phyloP scores from a whole-genome alignment of 2,329 filamentous ascomycete species.

The Metarhizium brunneum region DNA sequence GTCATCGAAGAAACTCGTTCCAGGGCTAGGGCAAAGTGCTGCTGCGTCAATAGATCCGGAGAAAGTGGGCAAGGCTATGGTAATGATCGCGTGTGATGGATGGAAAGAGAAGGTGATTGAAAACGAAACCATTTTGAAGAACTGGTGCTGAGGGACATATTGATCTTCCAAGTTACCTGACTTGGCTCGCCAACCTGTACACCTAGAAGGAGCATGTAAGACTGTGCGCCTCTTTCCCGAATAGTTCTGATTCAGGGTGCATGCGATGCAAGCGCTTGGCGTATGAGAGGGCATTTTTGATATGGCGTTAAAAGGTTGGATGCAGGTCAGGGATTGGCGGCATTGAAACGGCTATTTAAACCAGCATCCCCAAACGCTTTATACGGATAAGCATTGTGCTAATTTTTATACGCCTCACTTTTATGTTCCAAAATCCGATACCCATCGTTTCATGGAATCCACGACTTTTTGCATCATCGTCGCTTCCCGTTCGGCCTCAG shows the following conservation, averaged over 20 bases:
- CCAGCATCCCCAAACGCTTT: too few species aligned
- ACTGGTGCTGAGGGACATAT: constrained; percentile 9
- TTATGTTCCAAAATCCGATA: too few species aligned
- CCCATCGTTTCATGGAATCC: too few species aligned
- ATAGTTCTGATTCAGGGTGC: background rate
- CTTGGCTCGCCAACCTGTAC: background rate
- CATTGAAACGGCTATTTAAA: too few species aligned
- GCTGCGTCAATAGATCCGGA: constrained; percentile 23
- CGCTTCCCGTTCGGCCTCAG: too few species aligned
- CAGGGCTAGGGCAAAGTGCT: constrained; percentile 13
- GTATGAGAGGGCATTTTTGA: background rate
- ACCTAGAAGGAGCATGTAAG: background rate
- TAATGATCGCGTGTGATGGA: constrained; percentile 26
- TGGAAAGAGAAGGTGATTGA: constrained; percentile 25
- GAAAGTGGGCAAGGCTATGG: constrained; percentile 26
- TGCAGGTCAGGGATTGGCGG: too few species aligned
- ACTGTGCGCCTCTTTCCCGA: background rate
- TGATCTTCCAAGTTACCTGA: background rate
- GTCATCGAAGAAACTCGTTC: constrained; percentile 16
- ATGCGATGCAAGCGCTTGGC: background rate
- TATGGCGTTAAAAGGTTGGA: too few species aligned
- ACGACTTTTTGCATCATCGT: too few species aligned
- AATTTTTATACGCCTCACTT: too few species aligned
- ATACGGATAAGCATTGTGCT: too few species aligned
- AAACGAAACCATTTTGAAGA: constrained; percentile 21